Evolutionary conservation across 768 basidiomycete genomes (phyloP).

Genomic region (Leccinum truebloodii): DNA sequence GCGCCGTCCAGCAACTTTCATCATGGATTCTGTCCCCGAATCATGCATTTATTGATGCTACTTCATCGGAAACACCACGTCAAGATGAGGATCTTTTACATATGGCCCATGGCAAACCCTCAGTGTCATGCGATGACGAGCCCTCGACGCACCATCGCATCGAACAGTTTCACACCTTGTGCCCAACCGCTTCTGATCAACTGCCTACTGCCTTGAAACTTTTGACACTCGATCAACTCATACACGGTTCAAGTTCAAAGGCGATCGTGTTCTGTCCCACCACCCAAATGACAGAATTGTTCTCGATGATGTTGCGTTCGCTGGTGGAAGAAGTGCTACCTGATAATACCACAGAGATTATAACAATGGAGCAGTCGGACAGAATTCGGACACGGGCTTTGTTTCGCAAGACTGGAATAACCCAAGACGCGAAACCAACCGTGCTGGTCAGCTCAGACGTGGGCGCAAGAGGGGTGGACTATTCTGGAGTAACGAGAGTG

Average conservation of each 20-base stretch:
- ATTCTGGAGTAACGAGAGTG: slow-evolving; percentile 84
- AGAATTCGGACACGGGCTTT: slow-evolving; percentile 29
- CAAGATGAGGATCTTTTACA: background rate
- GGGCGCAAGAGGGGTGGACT: slow-evolving; percentile 87
- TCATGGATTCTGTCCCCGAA: slow-evolving; percentile 55
- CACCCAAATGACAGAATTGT: slow-evolving; percentile 81
- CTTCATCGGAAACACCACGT: slow-evolving; percentile 43
- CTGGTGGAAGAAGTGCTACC: slow-evolving; percentile 49
- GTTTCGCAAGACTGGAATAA: slow-evolving; percentile 13
- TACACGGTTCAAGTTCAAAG: slow-evolving; percentile 66
- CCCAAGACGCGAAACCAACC: slow-evolving; percentile 41
- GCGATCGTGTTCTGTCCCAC: slow-evolving; percentile 83
- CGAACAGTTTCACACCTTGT: slow-evolving; percentile 78
- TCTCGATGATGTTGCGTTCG: slow-evolving; percentile 58
- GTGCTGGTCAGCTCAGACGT: slow-evolving; percentile 87
- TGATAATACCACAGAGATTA: slow-evolving; percentile 54
- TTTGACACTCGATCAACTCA: slow-evolving; percentile 85
- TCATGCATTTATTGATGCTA: slow-evolving; percentile 74
- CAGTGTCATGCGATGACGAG: slow-evolving; percentile 8
- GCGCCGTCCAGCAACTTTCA: slow-evolving; percentile 70
- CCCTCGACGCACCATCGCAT: slow-evolving; percentile 69
- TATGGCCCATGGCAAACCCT: background rate
- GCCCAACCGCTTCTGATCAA: slow-evolving; percentile 65
- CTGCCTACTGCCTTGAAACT: slow-evolving; percentile 78
- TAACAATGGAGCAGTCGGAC: slow-evolving; percentile 50